These are phyloP conservation scores for Alternaria brassicae DNA, from an alignment of 2,329 filamentous ascomycete genomes.

Conservation along the genomic window DNA sequence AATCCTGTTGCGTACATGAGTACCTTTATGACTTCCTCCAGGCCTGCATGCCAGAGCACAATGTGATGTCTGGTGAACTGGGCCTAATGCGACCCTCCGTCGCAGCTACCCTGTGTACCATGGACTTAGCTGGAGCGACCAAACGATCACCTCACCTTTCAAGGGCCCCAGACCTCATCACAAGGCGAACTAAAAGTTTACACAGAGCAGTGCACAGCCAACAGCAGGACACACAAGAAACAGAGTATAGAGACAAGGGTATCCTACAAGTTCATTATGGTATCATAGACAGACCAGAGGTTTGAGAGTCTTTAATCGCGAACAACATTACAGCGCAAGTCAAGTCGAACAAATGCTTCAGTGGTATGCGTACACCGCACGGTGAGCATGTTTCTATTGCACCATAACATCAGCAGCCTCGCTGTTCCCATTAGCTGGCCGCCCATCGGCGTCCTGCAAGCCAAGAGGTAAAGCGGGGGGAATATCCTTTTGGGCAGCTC, in stretches of 20 bases:
- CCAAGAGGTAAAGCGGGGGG: conserved; percentile 53
- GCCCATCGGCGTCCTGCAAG: conserved; percentile 47
- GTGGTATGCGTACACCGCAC: background rate
- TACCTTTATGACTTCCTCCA: conserved; percentile 6
- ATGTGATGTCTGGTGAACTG: background rate
- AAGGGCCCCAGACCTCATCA: background rate
- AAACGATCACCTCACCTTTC: background rate
- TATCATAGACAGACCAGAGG: background rate
- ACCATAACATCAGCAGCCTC: conserved; percentile 49
- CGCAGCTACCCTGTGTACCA: background rate
- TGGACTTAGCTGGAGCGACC: background rate
- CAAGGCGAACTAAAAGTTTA: background rate
- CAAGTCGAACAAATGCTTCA: background rate
- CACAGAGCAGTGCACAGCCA: background rate
- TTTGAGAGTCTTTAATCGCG: background rate
- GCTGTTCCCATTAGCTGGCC: conserved; percentile 34
- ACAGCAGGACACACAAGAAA: background rate
- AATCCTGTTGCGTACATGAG: conserved; percentile 18
- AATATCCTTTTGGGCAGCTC: conserved; percentile 52
- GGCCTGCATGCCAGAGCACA: background rate
- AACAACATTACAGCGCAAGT: background rate
- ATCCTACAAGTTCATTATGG: background rate
- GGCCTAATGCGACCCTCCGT: background rate
- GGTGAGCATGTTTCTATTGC: conserved; percentile 18
- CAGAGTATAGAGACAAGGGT: background rate